Evolutionary conservation across 169 alveolate species (phyloP).

Genomic region (Plasmodium berghei): DNA sequence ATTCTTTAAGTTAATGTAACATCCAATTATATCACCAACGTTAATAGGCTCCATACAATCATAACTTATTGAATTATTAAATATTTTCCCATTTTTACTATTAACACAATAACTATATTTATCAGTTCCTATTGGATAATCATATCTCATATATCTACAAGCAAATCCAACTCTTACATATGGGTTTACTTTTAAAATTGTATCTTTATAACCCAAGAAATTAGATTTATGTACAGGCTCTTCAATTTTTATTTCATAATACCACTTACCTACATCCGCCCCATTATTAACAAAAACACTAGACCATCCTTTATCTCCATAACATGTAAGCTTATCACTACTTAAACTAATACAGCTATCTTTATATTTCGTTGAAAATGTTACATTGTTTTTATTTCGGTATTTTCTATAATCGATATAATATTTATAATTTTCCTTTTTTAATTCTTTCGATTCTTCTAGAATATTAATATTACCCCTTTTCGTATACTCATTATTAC

Average conservation of each 20-base stretch:
- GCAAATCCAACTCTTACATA: constrained; percentile 89
- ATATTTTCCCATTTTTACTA: constrained; percentile 78
- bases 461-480: constrained; percentile 4
- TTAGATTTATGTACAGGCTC: constrained; percentile 51
- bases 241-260: constrained; percentile 81
- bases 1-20: constrained; percentile 80
- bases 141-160: constrained; percentile 89
- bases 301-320: constrained; percentile 77
- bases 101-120: constrained; percentile 75
- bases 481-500: too few species aligned
- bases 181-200: constrained; percentile 31
- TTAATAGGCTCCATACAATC: constrained; percentile 76
- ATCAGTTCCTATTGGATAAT: constrained; percentile 85
- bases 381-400: constrained; percentile 41
- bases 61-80: constrained; percentile 77
- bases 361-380: constrained; percentile 72
- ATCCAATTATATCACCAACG: constrained; percentile 83
- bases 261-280: constrained; percentile 78
- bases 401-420: constrained; percentile 59
- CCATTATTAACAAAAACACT: constrained; percentile 75
- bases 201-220: constrained; percentile 55
- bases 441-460: not conserved
- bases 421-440: constrained; percentile 54
- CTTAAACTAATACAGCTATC: constrained; percentile 61
- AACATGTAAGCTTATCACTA: constrained; percentile 67